phyloP scores from a whole-genome alignment of 352 stramenopile species.

The Peronospora tabacina region DNA sequence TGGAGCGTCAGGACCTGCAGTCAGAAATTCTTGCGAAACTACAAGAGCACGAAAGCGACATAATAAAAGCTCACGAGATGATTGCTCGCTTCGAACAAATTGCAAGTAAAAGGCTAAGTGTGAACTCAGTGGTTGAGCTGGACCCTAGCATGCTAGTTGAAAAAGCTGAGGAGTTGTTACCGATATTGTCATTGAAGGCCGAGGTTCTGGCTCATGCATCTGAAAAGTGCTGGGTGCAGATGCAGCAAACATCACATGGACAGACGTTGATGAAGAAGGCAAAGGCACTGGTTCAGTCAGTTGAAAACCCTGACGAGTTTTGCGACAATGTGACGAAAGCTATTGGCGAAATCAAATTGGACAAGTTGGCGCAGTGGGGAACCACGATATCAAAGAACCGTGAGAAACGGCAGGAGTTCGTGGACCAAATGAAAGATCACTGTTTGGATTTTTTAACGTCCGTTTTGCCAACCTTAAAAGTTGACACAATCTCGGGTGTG shows the following conservation, averaged over 20 bases:
- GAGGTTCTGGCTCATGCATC: constrained; percentile 49
- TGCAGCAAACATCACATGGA: constrained; percentile 63
- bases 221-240: constrained; percentile 60
- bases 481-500: constrained; percentile 72
- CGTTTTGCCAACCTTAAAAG: constrained; percentile 72
- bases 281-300: constrained; percentile 59
- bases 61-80: constrained; percentile 49
- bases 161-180: constrained; percentile 60
- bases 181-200: constrained; percentile 45
- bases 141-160: constrained; percentile 46
- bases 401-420: constrained; percentile 68
- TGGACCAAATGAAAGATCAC: constrained; percentile 75
- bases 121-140: constrained; percentile 46
- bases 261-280: constrained; percentile 60
- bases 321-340: constrained; percentile 64
- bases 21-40: constrained; percentile 41
- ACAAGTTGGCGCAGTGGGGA: constrained; percentile 63
- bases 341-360: constrained; percentile 58
- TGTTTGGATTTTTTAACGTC: constrained; percentile 85
- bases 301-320: constrained; percentile 67
- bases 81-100: constrained; percentile 50
- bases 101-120: constrained; percentile 50
- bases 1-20: constrained; percentile 39
- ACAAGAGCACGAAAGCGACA: constrained; percentile 50
- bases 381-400: constrained; percentile 48